These are phyloP conservation scores for Geranium rotundifolium DNA, from an alignment of 345 rosid species.

Conservation along the genomic window DNA sequence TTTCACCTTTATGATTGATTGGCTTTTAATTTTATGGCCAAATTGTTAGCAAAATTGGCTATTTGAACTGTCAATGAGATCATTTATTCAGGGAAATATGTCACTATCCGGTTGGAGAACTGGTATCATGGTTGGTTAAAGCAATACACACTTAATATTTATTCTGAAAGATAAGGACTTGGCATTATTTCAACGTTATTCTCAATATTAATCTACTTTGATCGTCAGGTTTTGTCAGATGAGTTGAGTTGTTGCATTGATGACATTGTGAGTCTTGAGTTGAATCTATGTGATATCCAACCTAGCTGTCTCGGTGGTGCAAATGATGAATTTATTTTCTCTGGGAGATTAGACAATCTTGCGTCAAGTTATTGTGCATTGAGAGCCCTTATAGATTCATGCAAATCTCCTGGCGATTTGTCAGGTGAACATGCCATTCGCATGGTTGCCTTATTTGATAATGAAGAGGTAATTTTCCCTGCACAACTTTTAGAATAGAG, in stretches of 20 bases:
- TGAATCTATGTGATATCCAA: conserved; percentile 91
- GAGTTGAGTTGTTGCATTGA: conserved; percentile 51
- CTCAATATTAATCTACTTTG: neutral
- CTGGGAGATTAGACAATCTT: conserved; percentile 94
- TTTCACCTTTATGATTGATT: neutral
- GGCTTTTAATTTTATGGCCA: too few relatives aligned
- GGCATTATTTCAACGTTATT: neutral
- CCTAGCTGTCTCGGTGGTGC: conserved; percentile 97
- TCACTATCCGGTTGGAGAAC: too few relatives aligned
- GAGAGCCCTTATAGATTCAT: conserved; percentile 84
- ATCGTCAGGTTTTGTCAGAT: conserved; percentile 56
- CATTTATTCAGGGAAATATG: too few relatives aligned
- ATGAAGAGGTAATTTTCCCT: conserved; percentile 66
- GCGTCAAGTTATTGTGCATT: conserved; percentile 84
- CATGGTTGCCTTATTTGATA: conserved; percentile 91
- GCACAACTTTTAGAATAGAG: neutral
- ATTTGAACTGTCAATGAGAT: too few relatives aligned
- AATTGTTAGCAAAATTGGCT: too few relatives aligned
- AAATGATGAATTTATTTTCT: conserved; percentile 74
- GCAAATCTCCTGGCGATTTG: conserved; percentile 33
- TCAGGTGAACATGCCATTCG: conserved; percentile 57
- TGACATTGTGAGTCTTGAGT: conserved; percentile 70
- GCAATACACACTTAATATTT: too few relatives aligned
- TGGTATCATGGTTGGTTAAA: too few relatives aligned
- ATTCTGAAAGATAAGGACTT: too few relatives aligned